Base-by-base conservation (phyloP, 805 yeast genomes). In the Ogataea ramenticola region DNA sequence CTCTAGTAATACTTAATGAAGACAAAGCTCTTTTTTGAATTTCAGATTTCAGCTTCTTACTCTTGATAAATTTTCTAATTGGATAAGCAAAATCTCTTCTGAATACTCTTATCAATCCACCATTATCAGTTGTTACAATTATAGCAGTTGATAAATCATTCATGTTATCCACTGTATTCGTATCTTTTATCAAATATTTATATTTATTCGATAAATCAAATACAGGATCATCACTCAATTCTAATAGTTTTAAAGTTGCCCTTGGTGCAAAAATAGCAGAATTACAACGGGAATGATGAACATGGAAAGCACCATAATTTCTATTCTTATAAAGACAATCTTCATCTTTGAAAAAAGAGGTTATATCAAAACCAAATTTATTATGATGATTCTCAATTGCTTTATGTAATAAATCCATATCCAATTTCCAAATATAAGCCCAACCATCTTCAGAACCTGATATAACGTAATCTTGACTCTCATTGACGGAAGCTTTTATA, bases 381-480 rank as follows among this genome's bases (percentile, higher is more conserved):
- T 65, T 52, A 43, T 46, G 32, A 40, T 46, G 48, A 20, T 33
- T 31, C 10, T 39, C 29, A 15, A 44, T 45, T 14, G 27, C n/a
- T 12, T 43, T 22, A 9, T 41, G 31, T 4, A 51, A 5, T 15
- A 43, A 47, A 8, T 46, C 50, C 4, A 39, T 29, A 27, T 51
- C 47, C 16, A 73, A 61, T 44, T 74, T 72, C 98, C 98, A 91
- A 12, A 86, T 65, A 56, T 89, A 90, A 14, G 86, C 77, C 80
- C 89, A 80, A 52, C 86, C 87, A 63, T 90, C 93, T 58, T 90
- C 96, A 12, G 95, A 84, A 0, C 96, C 96, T 8, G 85, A 71
- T 9, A 89, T 72, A 6, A 89, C 72, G 54, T 75, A 77, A 12
- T 64, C 55, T 42, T 69, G 64, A 52, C 80, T 80, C 42, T 78